phyloP scores from a whole-genome alignment of 2,329 filamentous ascomycete species.

The Botrytis paeoniae region DNA sequence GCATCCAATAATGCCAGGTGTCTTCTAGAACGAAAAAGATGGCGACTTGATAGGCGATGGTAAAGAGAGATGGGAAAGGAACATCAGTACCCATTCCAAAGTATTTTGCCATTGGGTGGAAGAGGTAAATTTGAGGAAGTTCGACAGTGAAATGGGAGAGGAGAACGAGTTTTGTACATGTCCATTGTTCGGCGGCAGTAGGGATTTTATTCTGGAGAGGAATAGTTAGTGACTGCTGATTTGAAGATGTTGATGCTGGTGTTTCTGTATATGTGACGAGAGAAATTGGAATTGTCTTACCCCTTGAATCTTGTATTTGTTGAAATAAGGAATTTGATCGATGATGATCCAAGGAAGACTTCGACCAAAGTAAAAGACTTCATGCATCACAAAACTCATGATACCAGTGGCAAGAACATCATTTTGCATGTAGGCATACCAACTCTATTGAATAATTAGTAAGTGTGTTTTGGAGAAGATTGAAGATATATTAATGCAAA shows the following conservation, averaged over 20 bases:
- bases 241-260: neutral
- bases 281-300: slow-evolving; percentile 5
- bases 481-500: neutral
- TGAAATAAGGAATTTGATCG: slow-evolving; percentile 81
- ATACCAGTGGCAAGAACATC: slow-evolving; percentile 95
- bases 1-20: slow-evolving; percentile 97
- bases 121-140: slow-evolving; percentile 97
- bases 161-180: slow-evolving; percentile 89
- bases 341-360: slow-evolving; percentile 87
- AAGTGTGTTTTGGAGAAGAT: neutral
- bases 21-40: slow-evolving; percentile 97
- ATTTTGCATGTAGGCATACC: slow-evolving; percentile 98
- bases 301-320: slow-evolving; percentile 90
- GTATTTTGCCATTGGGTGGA: slow-evolving; percentile 93
- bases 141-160: slow-evolving; percentile 97
- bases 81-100: slow-evolving; percentile 85
- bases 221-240: neutral
- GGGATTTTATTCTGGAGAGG: slow-evolving; percentile 64
- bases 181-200: slow-evolving; percentile 88
- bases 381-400: slow-evolving; percentile 96
- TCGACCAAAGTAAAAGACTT: slow-evolving; percentile 90
- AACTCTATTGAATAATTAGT: slow-evolving; percentile 52
- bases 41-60: slow-evolving; percentile 86
- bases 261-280: neutral
- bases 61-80: slow-evolving; percentile 81